These are phyloP conservation scores for Acacia acuminata DNA, from an alignment of 306 rosid species.

Conservation along the genomic window DNA sequence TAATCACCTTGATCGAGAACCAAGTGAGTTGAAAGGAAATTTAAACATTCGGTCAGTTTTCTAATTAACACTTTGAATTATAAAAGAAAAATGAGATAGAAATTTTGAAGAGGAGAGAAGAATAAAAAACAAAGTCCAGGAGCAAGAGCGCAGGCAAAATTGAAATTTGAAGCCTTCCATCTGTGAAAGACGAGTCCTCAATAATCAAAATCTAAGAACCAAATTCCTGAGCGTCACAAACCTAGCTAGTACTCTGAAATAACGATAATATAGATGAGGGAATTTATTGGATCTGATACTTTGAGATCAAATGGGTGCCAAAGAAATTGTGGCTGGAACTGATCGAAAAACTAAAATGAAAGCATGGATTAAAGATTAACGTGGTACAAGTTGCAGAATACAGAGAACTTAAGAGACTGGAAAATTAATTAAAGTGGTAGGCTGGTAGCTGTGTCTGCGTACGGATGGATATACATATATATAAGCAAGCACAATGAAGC, in stretches of 20 bases:
- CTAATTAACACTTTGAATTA: no score
- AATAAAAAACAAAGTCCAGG: no score
- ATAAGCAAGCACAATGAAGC: not conserved
- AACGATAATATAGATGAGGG: not conserved
- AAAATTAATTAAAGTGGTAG: not conserved
- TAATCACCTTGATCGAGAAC: no score
- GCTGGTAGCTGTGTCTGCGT: not conserved
- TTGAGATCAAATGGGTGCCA: not conserved
- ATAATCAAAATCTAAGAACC: not conserved
- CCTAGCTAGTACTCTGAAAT: not conserved
- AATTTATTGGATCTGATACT: not conserved
- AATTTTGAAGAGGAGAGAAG: no score
- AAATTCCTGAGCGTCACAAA: not conserved
- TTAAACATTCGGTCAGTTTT: no score
- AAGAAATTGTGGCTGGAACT: not conserved
- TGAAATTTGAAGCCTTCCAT: not conserved
- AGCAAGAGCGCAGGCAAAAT: not conserved
- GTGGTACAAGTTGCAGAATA: not conserved
- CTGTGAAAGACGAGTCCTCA: not conserved
- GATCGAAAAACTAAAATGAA: not conserved
- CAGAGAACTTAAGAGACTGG: not conserved
- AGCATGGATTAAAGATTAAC: not conserved
- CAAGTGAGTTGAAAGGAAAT: no score
- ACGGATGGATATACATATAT: not conserved
- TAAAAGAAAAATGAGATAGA: no score